phyloP scores from a whole-genome alignment of 495 filamentous ascomycete genomes.

The Viridothelium virens region DNA sequence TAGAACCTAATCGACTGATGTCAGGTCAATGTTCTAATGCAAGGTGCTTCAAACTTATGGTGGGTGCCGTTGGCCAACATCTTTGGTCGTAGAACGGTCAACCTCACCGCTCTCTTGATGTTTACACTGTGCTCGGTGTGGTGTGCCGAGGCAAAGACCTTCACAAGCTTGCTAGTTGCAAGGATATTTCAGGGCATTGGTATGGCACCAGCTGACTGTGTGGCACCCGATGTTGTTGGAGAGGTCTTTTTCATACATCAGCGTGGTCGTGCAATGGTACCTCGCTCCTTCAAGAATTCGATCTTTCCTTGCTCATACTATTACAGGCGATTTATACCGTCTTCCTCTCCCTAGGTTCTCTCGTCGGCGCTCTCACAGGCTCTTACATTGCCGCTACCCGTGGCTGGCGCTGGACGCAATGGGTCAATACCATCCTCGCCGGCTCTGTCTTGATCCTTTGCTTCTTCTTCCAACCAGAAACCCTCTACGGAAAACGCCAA shows the following conservation, averaged over 20 bases:
- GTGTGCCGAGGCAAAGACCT: conserved; percentile 26
- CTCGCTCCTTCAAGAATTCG: background rate
- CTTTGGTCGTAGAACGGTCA: conserved; percentile 27
- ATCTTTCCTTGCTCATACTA: conserved; percentile 9
- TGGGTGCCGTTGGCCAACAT: conserved; percentile 31
- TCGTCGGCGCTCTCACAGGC: conserved; percentile 24
- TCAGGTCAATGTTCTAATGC: conserved; percentile 27
- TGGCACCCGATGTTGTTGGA: conserved; percentile 28
- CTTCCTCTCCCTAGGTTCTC: conserved; percentile 24
- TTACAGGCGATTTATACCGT: conserved; percentile 28
- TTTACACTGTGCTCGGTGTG: conserved; percentile 25
- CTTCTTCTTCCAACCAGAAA: conserved; percentile 28
- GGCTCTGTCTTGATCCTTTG: conserved; percentile 28
- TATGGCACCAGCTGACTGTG: conserved; percentile 27
- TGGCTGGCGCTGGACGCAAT: conserved; percentile 27
- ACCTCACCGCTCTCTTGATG: conserved; percentile 22
- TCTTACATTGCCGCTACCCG: conserved; percentile 25
- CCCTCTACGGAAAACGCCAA: conserved; percentile 23
- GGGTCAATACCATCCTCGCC: conserved; percentile 24
- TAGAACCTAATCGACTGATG: background rate
- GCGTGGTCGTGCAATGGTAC: conserved; percentile 28
- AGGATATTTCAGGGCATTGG: conserved; percentile 26
- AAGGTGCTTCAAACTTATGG: conserved; percentile 27
- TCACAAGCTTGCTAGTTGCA: conserved; percentile 26
- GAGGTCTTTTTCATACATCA: conserved; percentile 32